phyloP scores from a whole-genome alignment of 306 rosid genomes.

The Castanea mollissima region DNA sequence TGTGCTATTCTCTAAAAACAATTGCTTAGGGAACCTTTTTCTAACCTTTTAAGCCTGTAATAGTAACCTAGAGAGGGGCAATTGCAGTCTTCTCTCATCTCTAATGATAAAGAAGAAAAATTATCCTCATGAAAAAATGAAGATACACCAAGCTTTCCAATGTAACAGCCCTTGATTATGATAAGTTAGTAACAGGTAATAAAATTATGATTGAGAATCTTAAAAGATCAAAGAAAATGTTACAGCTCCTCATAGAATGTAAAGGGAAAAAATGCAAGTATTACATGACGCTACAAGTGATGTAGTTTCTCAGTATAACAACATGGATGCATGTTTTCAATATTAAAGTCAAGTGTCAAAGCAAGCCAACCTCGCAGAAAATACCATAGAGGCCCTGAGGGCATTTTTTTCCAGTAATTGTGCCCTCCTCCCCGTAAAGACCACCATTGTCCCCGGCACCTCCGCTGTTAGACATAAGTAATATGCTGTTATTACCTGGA shows the following conservation, averaged over 20 bases:
- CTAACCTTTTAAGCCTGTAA: background rate
- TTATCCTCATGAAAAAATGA: background rate
- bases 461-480: constrained; percentile 62
- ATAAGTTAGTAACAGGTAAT: background rate
- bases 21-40: background rate
- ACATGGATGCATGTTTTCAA: constrained; percentile 7
- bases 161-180: background rate
- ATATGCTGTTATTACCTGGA: constrained; percentile 13
- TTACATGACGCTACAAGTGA: background rate
- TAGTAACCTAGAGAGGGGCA: no score
- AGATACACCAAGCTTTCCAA: background rate
- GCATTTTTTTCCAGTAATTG: constrained; percentile 84
- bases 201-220: background rate
- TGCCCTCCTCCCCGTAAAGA: constrained; percentile 67
- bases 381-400: constrained; percentile 91
- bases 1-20: background rate
- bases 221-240: background rate
- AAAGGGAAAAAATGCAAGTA: background rate
- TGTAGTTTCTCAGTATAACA: background rate
- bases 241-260: background rate
- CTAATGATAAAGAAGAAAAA: background rate
- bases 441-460: constrained; percentile 84
- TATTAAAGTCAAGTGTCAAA: constrained; percentile 9
- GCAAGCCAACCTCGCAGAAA: constrained; percentile 56
- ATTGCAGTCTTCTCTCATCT: background rate